phyloP scores from a whole-genome alignment of 2,329 filamentous ascomycete species.

The Thielaviopsis euricoi region DNA sequence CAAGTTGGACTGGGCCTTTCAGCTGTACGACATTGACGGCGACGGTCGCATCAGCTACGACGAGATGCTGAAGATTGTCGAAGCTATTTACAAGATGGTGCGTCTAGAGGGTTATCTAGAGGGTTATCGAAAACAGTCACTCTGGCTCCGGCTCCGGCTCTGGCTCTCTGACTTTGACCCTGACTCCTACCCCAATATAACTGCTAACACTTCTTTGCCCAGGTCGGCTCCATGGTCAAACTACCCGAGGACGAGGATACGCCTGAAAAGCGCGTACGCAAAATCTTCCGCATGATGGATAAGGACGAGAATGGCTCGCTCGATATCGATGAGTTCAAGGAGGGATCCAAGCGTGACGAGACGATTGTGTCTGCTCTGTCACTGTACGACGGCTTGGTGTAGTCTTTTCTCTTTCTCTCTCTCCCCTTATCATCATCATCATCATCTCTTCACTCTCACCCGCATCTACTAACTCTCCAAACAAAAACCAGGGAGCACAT shows the following conservation, averaged over 20 bases:
- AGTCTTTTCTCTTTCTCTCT: constrained; percentile 12
- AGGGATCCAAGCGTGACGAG: constrained; percentile 96
- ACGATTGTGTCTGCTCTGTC: constrained; percentile 96
- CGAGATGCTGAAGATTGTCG: constrained; percentile 96
- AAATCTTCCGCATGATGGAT: constrained; percentile 99
- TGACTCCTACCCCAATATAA: not conserved
- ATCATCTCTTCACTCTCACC: not conserved
- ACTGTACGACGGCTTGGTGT: constrained; percentile 90
- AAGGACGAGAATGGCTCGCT: constrained; percentile 97
- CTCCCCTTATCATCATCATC: not conserved
- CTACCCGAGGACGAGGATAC: constrained; percentile 97
- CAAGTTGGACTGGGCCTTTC: constrained; percentile 98
- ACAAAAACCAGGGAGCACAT: not conserved
- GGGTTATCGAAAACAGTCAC: no score
- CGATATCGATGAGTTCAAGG: constrained; percentile 97
- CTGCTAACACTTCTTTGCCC: constrained; percentile 1
- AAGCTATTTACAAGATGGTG: constrained; percentile 99
- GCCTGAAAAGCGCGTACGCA: constrained; percentile 90
- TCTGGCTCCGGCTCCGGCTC: not conserved
- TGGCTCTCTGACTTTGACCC: not conserved
- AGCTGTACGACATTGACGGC: constrained; percentile 96
- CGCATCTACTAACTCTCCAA: not conserved
- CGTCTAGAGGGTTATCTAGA: no score
- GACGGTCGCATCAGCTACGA: constrained; percentile 99
- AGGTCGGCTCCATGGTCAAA: constrained; percentile 99